These are phyloP conservation scores for Puccinia polysora DNA, from an alignment of 1,284 basidiomycete species.

Conservation along the genomic window DNA sequence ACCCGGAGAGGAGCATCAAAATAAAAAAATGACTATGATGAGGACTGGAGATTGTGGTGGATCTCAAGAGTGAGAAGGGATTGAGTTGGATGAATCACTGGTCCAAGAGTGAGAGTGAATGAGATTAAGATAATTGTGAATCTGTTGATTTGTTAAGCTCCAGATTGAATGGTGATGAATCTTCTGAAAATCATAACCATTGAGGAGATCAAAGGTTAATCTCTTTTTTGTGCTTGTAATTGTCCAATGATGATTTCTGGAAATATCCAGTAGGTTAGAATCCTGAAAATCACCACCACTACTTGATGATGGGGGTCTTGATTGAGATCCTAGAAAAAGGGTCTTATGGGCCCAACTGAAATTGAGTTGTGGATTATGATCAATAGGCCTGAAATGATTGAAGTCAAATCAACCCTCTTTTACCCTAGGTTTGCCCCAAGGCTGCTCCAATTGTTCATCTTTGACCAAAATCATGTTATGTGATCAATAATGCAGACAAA, in stretches of 20 bases:
- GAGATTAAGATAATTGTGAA: not conserved
- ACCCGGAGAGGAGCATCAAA: too few species aligned
- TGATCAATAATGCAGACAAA: too few species aligned
- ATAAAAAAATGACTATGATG: too few species aligned
- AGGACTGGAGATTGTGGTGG: not conserved
- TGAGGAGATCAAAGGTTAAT: not conserved
- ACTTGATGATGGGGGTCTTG: not conserved
- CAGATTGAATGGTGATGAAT: not conserved
- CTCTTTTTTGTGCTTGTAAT: not conserved
- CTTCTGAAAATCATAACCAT: not conserved
- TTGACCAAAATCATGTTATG: too few species aligned
- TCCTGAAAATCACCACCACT: not conserved
- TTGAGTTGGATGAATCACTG: not conserved
- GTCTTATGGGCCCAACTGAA: not conserved
- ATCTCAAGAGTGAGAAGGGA: not conserved
- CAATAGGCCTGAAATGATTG: too few species aligned
- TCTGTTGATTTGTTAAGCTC: not conserved
- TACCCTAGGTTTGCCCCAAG: too few species aligned
- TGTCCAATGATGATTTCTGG: not conserved
- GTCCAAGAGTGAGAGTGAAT: not conserved
- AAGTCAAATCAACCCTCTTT: too few species aligned
- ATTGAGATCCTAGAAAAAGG: not conserved
- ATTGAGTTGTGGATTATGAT: too few species aligned
- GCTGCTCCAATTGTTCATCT: too few species aligned
- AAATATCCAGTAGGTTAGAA: too few species aligned